Conservation (phyloP, 495 filamentous ascomycete species). For the Xylaria intraflava region DNA sequence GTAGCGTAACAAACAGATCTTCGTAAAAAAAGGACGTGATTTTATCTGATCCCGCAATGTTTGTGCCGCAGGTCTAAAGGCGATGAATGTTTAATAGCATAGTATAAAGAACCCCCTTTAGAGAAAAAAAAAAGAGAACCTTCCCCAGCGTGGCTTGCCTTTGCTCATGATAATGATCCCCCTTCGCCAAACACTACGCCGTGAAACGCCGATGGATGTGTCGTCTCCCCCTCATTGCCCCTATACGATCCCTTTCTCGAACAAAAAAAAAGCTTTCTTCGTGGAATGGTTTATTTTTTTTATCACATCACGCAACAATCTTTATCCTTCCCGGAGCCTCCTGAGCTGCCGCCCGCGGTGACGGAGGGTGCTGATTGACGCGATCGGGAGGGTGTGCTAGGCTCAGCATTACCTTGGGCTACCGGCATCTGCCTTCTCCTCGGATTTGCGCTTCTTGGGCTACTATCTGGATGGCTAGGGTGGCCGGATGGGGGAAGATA, state of each 20-base stretch:
- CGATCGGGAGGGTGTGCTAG: constrained; percentile 17
- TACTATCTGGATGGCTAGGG: constrained; percentile 48
- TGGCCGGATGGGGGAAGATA: constrained; percentile 58
- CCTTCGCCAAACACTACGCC: too few species aligned
- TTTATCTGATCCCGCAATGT: too few species aligned
- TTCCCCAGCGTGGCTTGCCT: too few species aligned
- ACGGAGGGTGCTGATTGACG: constrained; percentile 21
- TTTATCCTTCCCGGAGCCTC: constrained; percentile 18
- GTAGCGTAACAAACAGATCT: too few species aligned
- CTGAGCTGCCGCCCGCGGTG: constrained; percentile 3
- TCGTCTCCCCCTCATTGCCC: background rate
- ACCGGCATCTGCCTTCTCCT: constrained; percentile 12
- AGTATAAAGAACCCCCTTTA: background rate
- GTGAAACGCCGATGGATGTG: background rate
- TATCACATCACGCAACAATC: constrained; percentile 28
- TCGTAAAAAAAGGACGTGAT: too few species aligned
- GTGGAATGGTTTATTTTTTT: background rate
- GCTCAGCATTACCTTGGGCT: constrained; percentile 11
- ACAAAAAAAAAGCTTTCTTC: background rate
- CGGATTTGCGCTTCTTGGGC: constrained; percentile 18
- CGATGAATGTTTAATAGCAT: constrained; percentile 1
- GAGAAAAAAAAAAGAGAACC: too few species aligned
- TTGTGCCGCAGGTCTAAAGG: background rate
- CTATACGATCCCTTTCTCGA: background rate
- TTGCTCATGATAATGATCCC: too few species aligned